A percentile compares a stretch with the other conserved stretches of the same genome.
Evolutionary conservation across 495 filamentous ascomycete genomes (phyloP).

Genomic region (Evansstolkia leycettana): DNA sequence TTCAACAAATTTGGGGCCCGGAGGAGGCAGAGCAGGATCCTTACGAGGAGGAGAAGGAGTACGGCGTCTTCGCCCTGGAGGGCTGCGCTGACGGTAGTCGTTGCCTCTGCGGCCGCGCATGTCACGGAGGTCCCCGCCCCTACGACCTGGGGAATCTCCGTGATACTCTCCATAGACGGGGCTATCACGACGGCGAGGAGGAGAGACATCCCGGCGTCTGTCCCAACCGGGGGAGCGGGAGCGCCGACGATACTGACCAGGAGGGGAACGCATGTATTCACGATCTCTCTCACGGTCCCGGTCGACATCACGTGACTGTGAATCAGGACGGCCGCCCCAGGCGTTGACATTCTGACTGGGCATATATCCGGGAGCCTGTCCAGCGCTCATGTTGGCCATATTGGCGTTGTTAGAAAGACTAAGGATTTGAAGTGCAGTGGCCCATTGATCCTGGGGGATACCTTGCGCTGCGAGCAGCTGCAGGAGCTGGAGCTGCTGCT

Average conservation of each 20-base stretch:
- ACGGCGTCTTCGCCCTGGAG: conserved; percentile 47
- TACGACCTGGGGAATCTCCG: conserved; percentile 46
- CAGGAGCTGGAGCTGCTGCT: conserved; percentile 52
- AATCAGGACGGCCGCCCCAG: conserved; percentile 27
- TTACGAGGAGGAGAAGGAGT: conserved; percentile 46
- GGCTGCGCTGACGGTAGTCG: conserved; percentile 80
- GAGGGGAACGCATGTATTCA: conserved; percentile 43
- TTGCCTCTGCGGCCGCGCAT: conserved; percentile 41
- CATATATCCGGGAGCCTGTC: conserved; percentile 21
- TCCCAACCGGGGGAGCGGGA: conserved; percentile 66
- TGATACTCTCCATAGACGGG: conserved; percentile 61
- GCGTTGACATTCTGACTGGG: conserved; percentile 21
- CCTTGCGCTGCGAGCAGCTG: conserved; percentile 47
- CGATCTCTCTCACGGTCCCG: conserved; percentile 42
- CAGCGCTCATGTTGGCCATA: conserved; percentile 19
- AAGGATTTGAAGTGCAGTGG: conserved; percentile 36
- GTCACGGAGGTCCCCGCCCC: conserved; percentile 45
- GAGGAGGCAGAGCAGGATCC: conserved; percentile 41
- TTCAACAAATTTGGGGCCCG: conserved; percentile 65
- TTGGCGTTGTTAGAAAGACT: conserved; percentile 23
- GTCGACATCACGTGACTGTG: conserved; percentile 48
- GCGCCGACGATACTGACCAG: conserved; percentile 51
- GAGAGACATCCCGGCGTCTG: conserved; percentile 48
- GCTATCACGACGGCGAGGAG: conserved; percentile 52
- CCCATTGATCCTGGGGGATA: conserved; percentile 50